phyloP scores from a whole-genome alignment of 441 rosid genomes.

The Aleurites moluccanus region DNA sequence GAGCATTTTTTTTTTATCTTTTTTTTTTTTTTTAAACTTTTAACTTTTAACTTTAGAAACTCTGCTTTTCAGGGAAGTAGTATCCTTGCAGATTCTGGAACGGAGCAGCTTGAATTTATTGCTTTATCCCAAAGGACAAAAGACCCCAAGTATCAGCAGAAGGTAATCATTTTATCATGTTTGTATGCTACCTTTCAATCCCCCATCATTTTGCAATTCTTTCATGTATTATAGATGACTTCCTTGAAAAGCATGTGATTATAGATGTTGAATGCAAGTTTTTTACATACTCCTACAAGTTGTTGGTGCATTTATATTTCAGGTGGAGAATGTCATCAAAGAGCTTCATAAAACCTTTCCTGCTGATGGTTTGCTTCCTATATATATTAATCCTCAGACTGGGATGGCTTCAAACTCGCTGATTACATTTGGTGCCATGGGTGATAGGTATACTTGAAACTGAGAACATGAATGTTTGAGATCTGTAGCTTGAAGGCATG shows the following conservation, averaged over 20 bases:
- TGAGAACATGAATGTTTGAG: not conserved
- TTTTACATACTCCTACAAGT: not conserved
- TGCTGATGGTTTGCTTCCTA: slow-evolving; percentile 91
- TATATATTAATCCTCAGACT: slow-evolving; percentile 67
- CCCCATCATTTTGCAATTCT: not conserved
- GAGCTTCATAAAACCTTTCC: slow-evolving; percentile 70
- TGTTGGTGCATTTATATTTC: slow-evolving; percentile 32
- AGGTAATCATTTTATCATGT: slow-evolving; percentile 46
- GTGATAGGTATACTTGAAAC: slow-evolving; percentile 66
- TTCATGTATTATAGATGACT: not conserved
- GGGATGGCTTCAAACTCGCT: slow-evolving; percentile 62
- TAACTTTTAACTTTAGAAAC: not conserved
- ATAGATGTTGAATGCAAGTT: not conserved
- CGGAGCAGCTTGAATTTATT: slow-evolving; percentile 96
- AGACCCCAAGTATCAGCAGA: slow-evolving; percentile 87
- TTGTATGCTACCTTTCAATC: not conserved
- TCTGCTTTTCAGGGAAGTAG: slow-evolving; percentile 63
- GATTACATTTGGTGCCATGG: slow-evolving; percentile 96
- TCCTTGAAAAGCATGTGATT: not conserved
- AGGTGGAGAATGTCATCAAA: slow-evolving; percentile 79
- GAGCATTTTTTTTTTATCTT: not conserved
- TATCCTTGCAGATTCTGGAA: slow-evolving; percentile 96
- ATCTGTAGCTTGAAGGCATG: not conserved
- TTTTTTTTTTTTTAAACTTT: too few species aligned
- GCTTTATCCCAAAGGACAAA: slow-evolving; percentile 98